Evolutionary conservation across 208 protist genomes (phyloP), one percentile per base, ranked within the genome.

Genomic region (Borovskyia barvae): DNA sequence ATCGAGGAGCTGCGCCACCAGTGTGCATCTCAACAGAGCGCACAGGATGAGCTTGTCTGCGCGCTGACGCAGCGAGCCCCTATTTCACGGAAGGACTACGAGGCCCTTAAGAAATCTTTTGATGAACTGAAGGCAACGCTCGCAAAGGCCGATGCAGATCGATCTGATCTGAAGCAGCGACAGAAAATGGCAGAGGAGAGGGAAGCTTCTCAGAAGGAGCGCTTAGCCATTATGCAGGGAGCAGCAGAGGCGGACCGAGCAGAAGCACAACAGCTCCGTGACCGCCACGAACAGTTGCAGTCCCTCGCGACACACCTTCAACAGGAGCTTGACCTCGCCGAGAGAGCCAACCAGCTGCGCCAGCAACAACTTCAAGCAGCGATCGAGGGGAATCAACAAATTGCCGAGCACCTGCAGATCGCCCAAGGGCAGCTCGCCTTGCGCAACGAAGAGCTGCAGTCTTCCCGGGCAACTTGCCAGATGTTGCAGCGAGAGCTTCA

Each of bases 61-160:
- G 63, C 63, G 5, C 63, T 70, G n/a, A 45, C 54, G 26, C 63
- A 42, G 63, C 63, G 63, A 5, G 63, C 63, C 2, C 63, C 63
- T 15, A 24, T 63, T 0, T 61, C 63, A 1, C 66, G 64, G 47
- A 29, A 39, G 14, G 47, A 65, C 37, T 64, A 68, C 17, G 63
- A 39, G 4, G 41, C 25, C 17, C 42, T 77, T 0, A 49, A 72
- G 33, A 5, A 37, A 0, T 43, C 63, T 5, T 55, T 57, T 39
- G 36, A 32, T 5, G 37, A 33, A 5, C n/a, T 56, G 24, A 57
- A 48, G 0, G 37, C 53, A 1, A 24, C 26, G 1, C 53, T 63
- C 29, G 40, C 50, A 20, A 35, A 24, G 5, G 42, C 71, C 15
- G 58, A 69, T 43, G 49, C 59, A 1, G 42, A 54, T 2, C 36